Base-by-base conservation (phyloP, 345 rosid genomes). In the Lepidium sativum region DNA sequence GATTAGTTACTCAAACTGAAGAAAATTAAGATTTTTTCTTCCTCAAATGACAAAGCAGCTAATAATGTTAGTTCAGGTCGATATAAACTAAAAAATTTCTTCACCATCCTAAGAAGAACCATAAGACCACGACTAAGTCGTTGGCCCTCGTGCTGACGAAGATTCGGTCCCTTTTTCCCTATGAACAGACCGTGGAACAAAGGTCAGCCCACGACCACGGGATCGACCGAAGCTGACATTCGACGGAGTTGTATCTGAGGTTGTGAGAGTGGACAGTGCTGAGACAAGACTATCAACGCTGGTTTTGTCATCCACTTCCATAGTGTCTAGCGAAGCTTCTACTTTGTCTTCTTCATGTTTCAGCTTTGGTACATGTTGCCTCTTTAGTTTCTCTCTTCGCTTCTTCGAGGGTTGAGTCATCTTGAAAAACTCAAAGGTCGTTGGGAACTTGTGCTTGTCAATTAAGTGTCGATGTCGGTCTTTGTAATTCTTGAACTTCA, bases 381-480 rank as follows among this genome's bases (percentile, higher is more conserved):
- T 67, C 40, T 76, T 85, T 55, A 59, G 65, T 79, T 84, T 92
- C 70, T 80, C 86, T 69, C 98, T 87, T 40, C 71, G 84, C 75
- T 89, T 92, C 86, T 78, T 89, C 52, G 98, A 92, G 70, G 75
- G 83, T 15, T 51, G 84, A 23, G 83, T 71, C 75, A 68, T 89
- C 78, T 87, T 86, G 66, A 84, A 87, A 80, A 92, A 87, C 69
- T 86, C 90, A 33, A 87, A 92, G 3, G 98, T 82, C 45, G 82
- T 74, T 27, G 98, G 96, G 66, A 89, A 92, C 68, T 84, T 89
- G 73, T 92, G 98, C 74, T 84, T 92, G 83, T 87, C 97, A 27
- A 84, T 69, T 54, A 92, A 78, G 79, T 89, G 98, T 37, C 79
- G 91, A 42, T 84, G 89, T 80, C 98, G 79, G 45, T 83, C 72